Percentiles rank a stretch among this genome's conserved stretches.
Evolutionary conservation across 2,329 filamentous ascomycete genomes (phyloP).

Genomic region (Alternaria incomplexa): DNA sequence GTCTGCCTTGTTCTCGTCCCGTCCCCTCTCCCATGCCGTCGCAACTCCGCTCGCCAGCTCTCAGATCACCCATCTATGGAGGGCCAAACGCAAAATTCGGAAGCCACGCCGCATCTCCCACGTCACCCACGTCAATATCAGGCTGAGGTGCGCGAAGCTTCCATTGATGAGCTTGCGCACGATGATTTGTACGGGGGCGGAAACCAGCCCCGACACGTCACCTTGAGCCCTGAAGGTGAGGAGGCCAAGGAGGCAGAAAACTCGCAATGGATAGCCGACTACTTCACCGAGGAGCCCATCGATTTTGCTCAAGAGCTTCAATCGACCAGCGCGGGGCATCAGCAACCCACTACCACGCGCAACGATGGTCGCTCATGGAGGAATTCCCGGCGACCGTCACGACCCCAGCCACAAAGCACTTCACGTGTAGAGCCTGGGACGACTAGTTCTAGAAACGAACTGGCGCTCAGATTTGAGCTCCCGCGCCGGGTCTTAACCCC

Average conservation of each 20-base stretch:
- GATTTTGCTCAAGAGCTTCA: neutral
- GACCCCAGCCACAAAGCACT: neutral
- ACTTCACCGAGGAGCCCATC: neutral
- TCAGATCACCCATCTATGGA: neutral
- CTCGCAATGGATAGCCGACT: neutral
- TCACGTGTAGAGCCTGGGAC: neutral
- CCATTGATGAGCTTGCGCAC: neutral
- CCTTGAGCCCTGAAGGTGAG: neutral
- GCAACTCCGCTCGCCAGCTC: neutral
- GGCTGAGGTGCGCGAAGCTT: neutral
- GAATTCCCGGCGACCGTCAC: neutral
- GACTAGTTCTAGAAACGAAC: neutral
- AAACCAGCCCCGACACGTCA: neutral
- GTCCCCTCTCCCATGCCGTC: neutral
- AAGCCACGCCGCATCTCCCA: neutral
- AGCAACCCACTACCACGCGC: neutral
- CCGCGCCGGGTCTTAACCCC: neutral
- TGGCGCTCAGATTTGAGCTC: neutral
- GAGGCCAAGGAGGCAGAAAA: neutral
- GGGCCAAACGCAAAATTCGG: neutral
- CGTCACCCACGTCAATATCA: neutral
- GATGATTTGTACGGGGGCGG: neutral
- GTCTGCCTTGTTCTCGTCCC: neutral
- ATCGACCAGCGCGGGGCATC: neutral
- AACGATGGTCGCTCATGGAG: neutral